These are phyloP conservation scores for Plantago ovata DNA, from an alignment of 257 asterid genomes.

Conservation along the genomic window DNA sequence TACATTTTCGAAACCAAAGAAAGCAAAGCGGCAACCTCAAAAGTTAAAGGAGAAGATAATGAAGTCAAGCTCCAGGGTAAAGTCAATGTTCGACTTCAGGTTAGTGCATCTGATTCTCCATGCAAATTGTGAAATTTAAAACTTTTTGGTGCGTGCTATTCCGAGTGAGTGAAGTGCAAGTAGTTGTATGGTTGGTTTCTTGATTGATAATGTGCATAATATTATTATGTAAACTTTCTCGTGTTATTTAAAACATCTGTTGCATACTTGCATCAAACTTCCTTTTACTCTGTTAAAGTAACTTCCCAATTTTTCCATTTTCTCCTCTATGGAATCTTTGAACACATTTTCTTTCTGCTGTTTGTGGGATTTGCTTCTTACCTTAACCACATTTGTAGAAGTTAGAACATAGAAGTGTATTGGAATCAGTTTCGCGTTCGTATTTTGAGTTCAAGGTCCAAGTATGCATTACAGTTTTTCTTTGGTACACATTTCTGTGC, in stretches of 20 bases:
- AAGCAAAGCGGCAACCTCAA: slow-evolving; percentile 45
- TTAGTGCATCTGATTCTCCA: slow-evolving; percentile 34
- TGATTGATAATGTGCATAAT: background rate
- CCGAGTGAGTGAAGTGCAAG: background rate
- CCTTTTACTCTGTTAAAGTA: too few relatives aligned
- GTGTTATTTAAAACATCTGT: background rate
- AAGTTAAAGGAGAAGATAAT: slow-evolving; percentile 39
- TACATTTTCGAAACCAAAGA: slow-evolving; percentile 79
- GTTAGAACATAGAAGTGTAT: background rate
- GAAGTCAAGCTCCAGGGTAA: slow-evolving; percentile 35
- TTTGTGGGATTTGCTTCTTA: background rate
- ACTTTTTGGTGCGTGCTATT: background rate
- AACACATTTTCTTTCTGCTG: background rate
- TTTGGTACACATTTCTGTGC: background rate
- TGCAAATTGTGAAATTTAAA: background rate
- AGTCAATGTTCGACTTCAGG: slow-evolving; percentile 87
- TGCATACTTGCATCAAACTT: background rate
- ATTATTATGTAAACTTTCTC: background rate
- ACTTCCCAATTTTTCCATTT: too few relatives aligned
- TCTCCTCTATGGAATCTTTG: background rate
- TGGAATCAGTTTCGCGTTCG: too few relatives aligned
- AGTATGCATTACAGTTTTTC: background rate
- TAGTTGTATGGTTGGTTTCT: background rate
- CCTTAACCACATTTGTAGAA: background rate
- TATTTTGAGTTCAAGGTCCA: background rate